Evolutionary conservation across 1,139 yeast genomes (phyloP), one percentile per base, ranked within the genome.

Genomic region (Nematodospora anomalae): DNA sequence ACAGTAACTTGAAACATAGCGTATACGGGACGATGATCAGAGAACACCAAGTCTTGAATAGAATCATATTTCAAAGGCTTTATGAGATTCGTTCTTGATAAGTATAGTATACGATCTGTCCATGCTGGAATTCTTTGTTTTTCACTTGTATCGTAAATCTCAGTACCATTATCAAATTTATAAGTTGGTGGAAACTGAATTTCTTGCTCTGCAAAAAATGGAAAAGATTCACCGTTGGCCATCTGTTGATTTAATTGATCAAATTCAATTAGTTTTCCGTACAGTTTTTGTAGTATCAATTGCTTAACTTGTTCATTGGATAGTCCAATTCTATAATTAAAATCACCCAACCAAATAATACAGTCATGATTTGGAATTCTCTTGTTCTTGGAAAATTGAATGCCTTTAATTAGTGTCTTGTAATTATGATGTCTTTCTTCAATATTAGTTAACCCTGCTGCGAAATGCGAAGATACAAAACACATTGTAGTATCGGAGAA

Each of bases 61-160:
- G 82, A 71, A 30, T 80, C 76, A 56, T 92, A 92, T 13, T 71
- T 64, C 14, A 76, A 51, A 51, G 86, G 97, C 40, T 72, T 75
- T 42, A 92, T 56, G 18, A 72, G 64, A 38, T 76, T 75, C 15
- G 79, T 76, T 33, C 80, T 62, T 13, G 75, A 61, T 44, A 58
- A 40, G 40, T 52, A 55, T 14, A 84, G 58, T 15, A 83, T 73
- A 33, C 97, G 71, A 58, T 92, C 98, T 6, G 97, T 90, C 98
- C 98, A 92, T 0, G 97, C 92, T 1, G 98, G 98, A 1, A 88
- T 80, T 49, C 98, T 75, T 50, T 84, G 92, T 59, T 92, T 92
- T 53, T 90, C 97, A 30, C 95, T 83, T 3, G 90, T 72, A 53
- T 89, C 97, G 49, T 92, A 92, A 10, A 53, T 60, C 44, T 76